These are phyloP conservation scores for Nyssa sinensis DNA, from an alignment of 148 eudicot genomes.

Conservation along the genomic window DNA sequence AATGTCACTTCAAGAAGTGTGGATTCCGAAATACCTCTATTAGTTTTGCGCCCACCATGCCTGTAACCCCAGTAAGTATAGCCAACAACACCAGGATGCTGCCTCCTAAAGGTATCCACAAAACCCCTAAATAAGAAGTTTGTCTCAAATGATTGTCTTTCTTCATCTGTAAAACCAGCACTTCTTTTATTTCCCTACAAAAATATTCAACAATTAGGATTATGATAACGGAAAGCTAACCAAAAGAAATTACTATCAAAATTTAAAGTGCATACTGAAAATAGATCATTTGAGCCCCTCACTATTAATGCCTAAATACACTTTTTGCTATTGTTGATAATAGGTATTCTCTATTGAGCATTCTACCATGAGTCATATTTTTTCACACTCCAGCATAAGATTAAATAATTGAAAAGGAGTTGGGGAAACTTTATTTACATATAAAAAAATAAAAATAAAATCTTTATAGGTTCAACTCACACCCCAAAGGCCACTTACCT, in stretches of 20 bases:
- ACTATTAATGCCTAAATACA: not conserved
- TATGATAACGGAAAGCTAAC: not conserved
- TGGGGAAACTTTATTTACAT: no score
- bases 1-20: not conserved
- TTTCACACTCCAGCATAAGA: not conserved
- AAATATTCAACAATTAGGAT: conserved; percentile 4
- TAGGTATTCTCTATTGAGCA: not conserved
- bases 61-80: conserved; percentile 97
- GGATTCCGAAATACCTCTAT: conserved; percentile 52
- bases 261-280: not conserved
- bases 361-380: not conserved
- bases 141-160: conserved; percentile 75
- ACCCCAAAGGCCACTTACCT: no score
- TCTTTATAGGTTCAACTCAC: no score
- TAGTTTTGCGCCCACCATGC: conserved; percentile 84
- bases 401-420: not conserved
- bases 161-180: conserved; percentile 94
- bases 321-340: not conserved
- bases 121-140: conserved; percentile 75
- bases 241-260: not conserved
- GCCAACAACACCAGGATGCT: conserved; percentile 84
- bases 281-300: not conserved
- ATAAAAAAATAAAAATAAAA: no score
- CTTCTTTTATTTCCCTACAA: conserved; percentile 88
- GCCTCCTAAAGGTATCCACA: conserved; percentile 87